These are phyloP conservation scores for Populus pruinosa DNA, from an alignment of 345 rosid species.

Conservation along the genomic window DNA sequence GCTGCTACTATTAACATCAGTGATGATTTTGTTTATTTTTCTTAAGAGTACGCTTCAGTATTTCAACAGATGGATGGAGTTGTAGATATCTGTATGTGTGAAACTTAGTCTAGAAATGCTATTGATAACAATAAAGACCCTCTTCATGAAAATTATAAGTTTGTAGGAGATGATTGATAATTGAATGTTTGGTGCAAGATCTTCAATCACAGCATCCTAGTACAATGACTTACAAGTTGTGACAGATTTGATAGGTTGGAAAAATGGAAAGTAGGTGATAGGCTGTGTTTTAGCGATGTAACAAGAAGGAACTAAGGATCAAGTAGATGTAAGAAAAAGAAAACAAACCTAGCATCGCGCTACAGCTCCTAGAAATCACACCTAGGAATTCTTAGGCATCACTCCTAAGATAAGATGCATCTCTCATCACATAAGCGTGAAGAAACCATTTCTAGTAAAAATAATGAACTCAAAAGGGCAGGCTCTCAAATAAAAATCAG, in stretches of 20 bases:
- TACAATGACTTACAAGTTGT: not conserved
- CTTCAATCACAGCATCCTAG: not conserved
- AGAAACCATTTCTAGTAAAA: conserved; percentile 1
- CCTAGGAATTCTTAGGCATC: not conserved
- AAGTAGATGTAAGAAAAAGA: not conserved
- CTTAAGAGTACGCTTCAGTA: not conserved
- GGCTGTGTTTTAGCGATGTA: not conserved
- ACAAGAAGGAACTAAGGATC: not conserved
- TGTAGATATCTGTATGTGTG: not conserved
- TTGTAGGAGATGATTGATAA: not conserved
- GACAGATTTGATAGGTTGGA: not conserved
- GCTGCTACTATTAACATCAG: not conserved
- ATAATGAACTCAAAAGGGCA: not conserved
- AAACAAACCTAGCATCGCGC: not conserved
- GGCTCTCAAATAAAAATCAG: not conserved
- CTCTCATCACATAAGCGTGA: too few relatives aligned
- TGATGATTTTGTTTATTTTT: not conserved
- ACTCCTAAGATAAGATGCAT: not conserved
- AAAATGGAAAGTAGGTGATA: not conserved
- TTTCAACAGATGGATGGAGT: not conserved
- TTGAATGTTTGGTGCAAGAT: not conserved
- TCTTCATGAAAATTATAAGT: not conserved
- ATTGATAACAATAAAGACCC: not conserved
- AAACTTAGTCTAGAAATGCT: not conserved
- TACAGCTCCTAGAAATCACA: not conserved